phyloP scores from a whole-genome alignment of 139 green algal genomes.

The Zygnema cylindricum region DNA sequence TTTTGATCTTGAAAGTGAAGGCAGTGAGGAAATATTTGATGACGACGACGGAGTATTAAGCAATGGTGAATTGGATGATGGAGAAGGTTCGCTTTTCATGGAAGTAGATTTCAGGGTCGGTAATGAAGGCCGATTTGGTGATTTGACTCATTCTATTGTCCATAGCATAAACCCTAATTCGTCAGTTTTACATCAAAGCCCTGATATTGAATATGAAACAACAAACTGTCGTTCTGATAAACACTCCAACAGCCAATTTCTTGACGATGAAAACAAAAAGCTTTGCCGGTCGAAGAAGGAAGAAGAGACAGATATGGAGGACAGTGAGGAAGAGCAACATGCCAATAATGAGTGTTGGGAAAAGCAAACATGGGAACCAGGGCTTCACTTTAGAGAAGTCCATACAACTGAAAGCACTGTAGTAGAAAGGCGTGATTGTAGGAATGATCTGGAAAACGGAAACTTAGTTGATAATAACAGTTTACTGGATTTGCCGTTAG shows the following conservation, averaged over 20 bases:
- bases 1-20: conserved; percentile 20
- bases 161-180: not conserved
- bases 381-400: not conserved
- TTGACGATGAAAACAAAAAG: not conserved
- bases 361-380: not conserved
- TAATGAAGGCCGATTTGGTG: not conserved
- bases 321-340: not conserved
- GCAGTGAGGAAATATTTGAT: not conserved
- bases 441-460: not conserved
- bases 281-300: not conserved
- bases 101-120: not conserved
- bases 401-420: not conserved
- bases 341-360: not conserved
- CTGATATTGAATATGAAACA: not conserved
- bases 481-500: not conserved
- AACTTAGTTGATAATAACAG: not conserved
- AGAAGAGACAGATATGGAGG: conserved; percentile 23
- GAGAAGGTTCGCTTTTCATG: not conserved
- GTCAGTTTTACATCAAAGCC: not conserved
- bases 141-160: not conserved
- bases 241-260: not conserved
- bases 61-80: not conserved
- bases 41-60: not conserved
- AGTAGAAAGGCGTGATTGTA: not conserved
- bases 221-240: not conserved